Percentiles rank a stretch among this genome's conserved stretches.
These are phyloP conservation scores for Heracleum sosnowskyi DNA, from an alignment of 129 eudicot species.

Conservation along the genomic window DNA sequence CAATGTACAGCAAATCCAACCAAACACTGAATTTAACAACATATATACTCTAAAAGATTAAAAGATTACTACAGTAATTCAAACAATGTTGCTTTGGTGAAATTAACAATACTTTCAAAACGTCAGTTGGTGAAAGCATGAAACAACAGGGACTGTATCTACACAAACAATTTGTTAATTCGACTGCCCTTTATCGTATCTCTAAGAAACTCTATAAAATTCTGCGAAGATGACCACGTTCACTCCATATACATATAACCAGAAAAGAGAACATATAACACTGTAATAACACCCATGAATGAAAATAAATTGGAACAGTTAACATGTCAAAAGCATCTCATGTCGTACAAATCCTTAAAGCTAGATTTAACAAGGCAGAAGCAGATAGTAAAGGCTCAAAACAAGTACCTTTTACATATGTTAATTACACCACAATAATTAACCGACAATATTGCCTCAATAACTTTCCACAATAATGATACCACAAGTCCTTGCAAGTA, in stretches of 20 bases:
- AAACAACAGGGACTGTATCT: background rate
- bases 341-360: background rate
- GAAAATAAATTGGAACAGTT: background rate
- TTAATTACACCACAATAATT: background rate
- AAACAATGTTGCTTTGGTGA: background rate
- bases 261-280: background rate
- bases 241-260: background rate
- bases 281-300: background rate
- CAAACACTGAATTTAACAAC: background rate
- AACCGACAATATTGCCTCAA: background rate
- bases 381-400: background rate
- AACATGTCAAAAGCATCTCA: background rate
- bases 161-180: too few species aligned
- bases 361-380: background rate
- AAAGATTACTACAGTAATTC: background rate
- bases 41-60: background rate
- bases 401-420: background rate
- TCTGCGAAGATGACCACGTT: background rate
- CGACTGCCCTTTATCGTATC: too few species aligned
- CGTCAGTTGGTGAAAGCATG: background rate
- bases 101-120: background rate
- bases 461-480: background rate
- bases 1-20: background rate
- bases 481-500: slow-evolving; percentile 1
- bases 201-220: too few species aligned